Base-by-base conservation (phyloP, 495 filamentous ascomycete species). In the Clohesyomyces aquaticus region DNA sequence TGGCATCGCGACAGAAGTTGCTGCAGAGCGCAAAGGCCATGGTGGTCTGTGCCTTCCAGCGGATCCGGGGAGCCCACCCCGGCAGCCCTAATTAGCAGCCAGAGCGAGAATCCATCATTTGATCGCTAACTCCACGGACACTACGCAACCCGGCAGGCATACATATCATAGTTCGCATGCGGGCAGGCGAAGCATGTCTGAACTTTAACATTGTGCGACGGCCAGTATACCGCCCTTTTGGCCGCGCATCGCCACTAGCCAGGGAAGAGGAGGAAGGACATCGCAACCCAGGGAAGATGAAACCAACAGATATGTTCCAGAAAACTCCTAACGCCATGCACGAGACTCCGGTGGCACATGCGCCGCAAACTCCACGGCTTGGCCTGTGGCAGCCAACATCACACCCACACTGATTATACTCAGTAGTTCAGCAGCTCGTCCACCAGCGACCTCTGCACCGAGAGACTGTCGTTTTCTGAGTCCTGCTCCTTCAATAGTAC, bases 401-500 rank as follows among this genome's bases (percentile, higher is more conserved):
- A 18, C 55, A 35, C 51, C 19, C 22, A 38, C 43, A 28, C 63
- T 19, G 1, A 51, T 11, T 47, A 59, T n/a, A 46, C 52, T 21
- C 52, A 50, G 27, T 69, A 72, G 42, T 75, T 85, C 80, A 96
- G 79, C 66, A 96, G 71, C 71, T 90, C 87, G 74, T 97, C 94
- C 54, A 97, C 85, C 74, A 91, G 83, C 29, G 93, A 88, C 62
- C 78, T 77, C 74, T 96, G 82, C 16, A 71, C 71, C 50, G 71
- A 72, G 1, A 71, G 69, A 45, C 82, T 79, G 8, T 81, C 79
- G 35, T 78, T 78, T 1, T 23, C 49, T 6, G n/a, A n/a, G n/a
- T 83, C 76, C 67, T 89, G 82, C 65, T 93, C 85, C 71, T 84
- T 88, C 56, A 96, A 68, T 38, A 97, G 72, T 22, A 96, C 89